A percentile compares a stretch with the other conserved stretches of the same genome.
Conservation (phyloP, 208 protist species). For the Trichomonas gallinae region DNA sequence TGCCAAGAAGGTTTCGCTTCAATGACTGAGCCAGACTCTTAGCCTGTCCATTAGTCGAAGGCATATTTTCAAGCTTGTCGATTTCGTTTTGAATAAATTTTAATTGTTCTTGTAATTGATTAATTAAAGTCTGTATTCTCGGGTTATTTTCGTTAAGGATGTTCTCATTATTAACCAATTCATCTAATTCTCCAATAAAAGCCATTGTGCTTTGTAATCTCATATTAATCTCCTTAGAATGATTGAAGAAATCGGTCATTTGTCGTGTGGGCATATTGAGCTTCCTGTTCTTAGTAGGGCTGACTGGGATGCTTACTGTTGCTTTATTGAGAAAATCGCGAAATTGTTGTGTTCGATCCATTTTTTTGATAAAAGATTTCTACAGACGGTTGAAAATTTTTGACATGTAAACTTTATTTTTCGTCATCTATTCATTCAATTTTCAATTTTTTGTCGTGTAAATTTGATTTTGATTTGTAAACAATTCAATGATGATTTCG, state of each 20-base stretch:
- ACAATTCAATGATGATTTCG: no score
- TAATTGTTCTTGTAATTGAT: not conserved
- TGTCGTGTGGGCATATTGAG: not conserved
- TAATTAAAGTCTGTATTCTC: not conserved
- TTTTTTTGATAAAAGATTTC: not conserved
- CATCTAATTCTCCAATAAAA: not conserved
- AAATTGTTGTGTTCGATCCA: not conserved
- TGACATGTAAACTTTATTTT: no score
- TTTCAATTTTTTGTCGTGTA: no score
- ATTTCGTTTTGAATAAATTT: not conserved
- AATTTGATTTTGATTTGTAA: no score
- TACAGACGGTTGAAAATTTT: no score
- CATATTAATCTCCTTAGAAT: not conserved
- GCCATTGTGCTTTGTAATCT: not conserved
- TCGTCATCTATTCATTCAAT: no score
- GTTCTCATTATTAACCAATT: not conserved
- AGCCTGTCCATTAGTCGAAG: not conserved
- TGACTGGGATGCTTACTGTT: not conserved
- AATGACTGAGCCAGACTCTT: not conserved
- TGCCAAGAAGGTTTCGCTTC: not conserved
- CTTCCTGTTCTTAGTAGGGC: not conserved
- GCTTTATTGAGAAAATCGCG: not conserved
- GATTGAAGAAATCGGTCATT: not conserved
- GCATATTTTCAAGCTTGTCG: not conserved
- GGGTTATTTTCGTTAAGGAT: not conserved